These are phyloP conservation scores for Neocallimastix lanati DNA, from an alignment of 192 early-diverging fungal genomes.

Conservation along the genomic window DNA sequence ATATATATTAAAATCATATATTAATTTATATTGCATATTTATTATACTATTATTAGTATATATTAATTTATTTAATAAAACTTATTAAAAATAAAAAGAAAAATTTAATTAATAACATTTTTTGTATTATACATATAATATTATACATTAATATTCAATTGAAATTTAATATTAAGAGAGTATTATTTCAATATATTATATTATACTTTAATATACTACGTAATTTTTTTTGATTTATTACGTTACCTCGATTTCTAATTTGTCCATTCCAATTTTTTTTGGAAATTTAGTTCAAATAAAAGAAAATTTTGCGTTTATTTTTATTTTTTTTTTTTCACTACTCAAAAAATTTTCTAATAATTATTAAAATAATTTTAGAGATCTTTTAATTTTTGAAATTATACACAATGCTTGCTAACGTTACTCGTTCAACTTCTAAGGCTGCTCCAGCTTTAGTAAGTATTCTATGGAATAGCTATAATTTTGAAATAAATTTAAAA, in stretches of 20 bases:
- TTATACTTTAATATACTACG: neutral
- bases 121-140: neutral
- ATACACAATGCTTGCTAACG: neutral
- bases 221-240: neutral
- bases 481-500: too few species aligned
- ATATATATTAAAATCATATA: too few species aligned
- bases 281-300: neutral
- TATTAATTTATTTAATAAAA: too few species aligned
- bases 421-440: neutral
- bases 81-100: too few species aligned
- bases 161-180: neutral
- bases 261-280: neutral
- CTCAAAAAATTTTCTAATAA: neutral
- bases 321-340: neutral
- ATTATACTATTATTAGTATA: too few species aligned
- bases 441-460: neutral
- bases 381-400: neutral
- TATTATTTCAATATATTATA: neutral
- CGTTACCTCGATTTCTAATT: neutral
- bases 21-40: too few species aligned
- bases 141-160: neutral
- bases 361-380: neutral
- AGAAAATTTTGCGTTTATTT: neutral
- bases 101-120: too few species aligned
- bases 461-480: too few species aligned